Evolutionary conservation across 306 rosid genomes (phyloP), one percentile per base, ranked within the genome.

Genomic region (Clitoria ternatea): DNA sequence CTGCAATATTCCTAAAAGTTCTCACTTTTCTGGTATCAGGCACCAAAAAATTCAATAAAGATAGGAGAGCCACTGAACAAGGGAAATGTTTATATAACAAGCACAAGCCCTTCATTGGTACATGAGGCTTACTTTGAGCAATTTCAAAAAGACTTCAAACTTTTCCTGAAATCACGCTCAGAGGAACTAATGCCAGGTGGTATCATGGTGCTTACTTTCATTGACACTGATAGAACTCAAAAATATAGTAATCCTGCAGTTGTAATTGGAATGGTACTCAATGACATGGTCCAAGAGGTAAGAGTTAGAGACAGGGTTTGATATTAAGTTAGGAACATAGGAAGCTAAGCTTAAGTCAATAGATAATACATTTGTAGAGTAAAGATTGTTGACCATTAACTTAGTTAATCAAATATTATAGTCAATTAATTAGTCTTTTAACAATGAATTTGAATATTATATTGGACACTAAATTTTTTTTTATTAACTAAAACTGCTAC

Each of bases 111-210:
- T 12, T 62, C 33, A 0, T 47, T 6, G 13, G 89, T 80, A 12
- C 3, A 20, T 0, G 9, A 55, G 19, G 84, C 82, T 12, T 82
- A 80, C 6, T 37, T 64, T 10, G 73, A 78, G 7, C 82, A 82
- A 24, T 87, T 84, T 37, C 18, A 80, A 47, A 47, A 63, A 7
- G 87, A 81, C 39, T 80, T 86, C 43, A 47, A 81, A 2, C 1
- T 39, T 2, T 86, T 86, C 20, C 22, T 86, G 2, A 45, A 32
- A 10, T 76, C 30, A 71, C 82, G 88, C 2, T 70, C 73, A 0
- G 61, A 83, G 6, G 90, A 83, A 61, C 43, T 86, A 14, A 67
- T 63, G 13, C 18, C 15, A 2, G 84, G 83, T 2, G 88, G 90
- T 0, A 4, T 10, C 7, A 78, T 86, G 86, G 69, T 81, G 13